A percentile compares a stretch with the other conserved stretches of the same genome.
phyloP scores from a whole-genome alignment of 2,329 filamentous ascomycete genomes.

The Colletotrichum spinosum region DNA sequence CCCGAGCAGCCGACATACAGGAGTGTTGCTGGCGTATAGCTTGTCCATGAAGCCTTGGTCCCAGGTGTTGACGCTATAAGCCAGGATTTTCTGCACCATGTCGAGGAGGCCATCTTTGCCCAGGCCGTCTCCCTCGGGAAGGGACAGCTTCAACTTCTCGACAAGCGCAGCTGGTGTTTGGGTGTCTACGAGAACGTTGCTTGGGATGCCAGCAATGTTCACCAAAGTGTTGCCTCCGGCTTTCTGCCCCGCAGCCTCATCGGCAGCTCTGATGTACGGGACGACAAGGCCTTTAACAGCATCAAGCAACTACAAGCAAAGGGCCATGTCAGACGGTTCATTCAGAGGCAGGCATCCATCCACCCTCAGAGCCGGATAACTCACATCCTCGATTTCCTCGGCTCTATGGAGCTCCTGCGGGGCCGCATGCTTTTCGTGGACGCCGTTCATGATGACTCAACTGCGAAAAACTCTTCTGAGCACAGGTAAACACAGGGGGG shows the following conservation, averaged over 20 bases:
- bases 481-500: too few species aligned
- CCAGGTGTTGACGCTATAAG: constrained; percentile 98
- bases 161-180: constrained; percentile 68
- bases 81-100: constrained; percentile 76
- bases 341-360: background rate
- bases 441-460: constrained; percentile 30
- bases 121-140: constrained; percentile 66
- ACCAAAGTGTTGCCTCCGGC: constrained; percentile 62
- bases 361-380: constrained; percentile 36
- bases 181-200: constrained; percentile 73
- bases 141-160: constrained; percentile 66
- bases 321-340: constrained; percentile 10
- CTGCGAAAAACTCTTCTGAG: constrained; percentile 16
- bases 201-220: constrained; percentile 50
- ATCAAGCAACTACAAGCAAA: constrained; percentile 68
- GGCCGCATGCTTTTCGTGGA: constrained; percentile 27
- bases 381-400: constrained; percentile 60
- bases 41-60: constrained; percentile 97
- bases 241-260: constrained; percentile 68
- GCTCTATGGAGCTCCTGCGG: constrained; percentile 49
- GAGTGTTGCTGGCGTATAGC: constrained; percentile 90
- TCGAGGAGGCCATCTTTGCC: constrained; percentile 81
- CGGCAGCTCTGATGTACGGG: constrained; percentile 77
- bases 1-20: constrained; percentile 59
- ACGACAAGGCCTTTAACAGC: constrained; percentile 76